phyloP scores from a whole-genome alignment of 805 yeast genomes.

The Isabelozyma gotoi region DNA sequence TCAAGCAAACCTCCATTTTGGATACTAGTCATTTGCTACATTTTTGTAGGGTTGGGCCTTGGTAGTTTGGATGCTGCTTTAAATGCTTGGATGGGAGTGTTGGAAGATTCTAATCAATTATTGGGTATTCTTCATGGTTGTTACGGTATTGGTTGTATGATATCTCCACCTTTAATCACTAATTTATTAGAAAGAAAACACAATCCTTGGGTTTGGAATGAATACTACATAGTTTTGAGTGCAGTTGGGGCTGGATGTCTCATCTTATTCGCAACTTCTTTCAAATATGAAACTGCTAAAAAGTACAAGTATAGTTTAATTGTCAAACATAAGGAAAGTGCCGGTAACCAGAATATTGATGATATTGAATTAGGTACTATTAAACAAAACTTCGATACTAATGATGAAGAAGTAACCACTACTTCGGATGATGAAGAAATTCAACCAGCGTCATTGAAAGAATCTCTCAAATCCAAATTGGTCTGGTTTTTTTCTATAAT shows the following conservation, averaged over 20 bases:
- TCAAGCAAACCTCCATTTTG: slow-evolving; percentile 41
- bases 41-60: slow-evolving; percentile 51
- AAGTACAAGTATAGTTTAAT: slow-evolving; percentile 36
- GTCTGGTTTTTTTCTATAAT: slow-evolving; percentile 42
- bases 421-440: slow-evolving; percentile 1
- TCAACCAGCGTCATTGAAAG: slow-evolving; percentile 22
- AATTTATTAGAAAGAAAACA: slow-evolving; percentile 34
- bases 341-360: not conserved
- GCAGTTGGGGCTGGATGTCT: slow-evolving; percentile 22
- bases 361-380: slow-evolving; percentile 3
- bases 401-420: slow-evolving; percentile 9
- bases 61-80: slow-evolving; percentile 58
- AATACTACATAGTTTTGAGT: slow-evolving; percentile 41
- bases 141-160: slow-evolving; percentile 54
- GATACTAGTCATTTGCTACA: slow-evolving; percentile 38
- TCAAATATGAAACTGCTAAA: slow-evolving; percentile 43
- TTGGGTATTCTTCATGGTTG: slow-evolving; percentile 53
- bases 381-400: slow-evolving; percentile 13
- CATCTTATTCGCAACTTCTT: slow-evolving; percentile 22
- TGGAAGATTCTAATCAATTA: slow-evolving; percentile 48
- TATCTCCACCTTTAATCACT: slow-evolving; percentile 49
- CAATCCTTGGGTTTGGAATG: slow-evolving; percentile 48
- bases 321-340: slow-evolving; percentile 6
- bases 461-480: slow-evolving; percentile 31
- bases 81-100: slow-evolving; percentile 52